A percentile compares a stretch with the other conserved stretches of the same genome.
These are phyloP conservation scores for Mortierella claussenii DNA, from an alignment of 192 early-diverging fungal genomes.

Conservation along the genomic window DNA sequence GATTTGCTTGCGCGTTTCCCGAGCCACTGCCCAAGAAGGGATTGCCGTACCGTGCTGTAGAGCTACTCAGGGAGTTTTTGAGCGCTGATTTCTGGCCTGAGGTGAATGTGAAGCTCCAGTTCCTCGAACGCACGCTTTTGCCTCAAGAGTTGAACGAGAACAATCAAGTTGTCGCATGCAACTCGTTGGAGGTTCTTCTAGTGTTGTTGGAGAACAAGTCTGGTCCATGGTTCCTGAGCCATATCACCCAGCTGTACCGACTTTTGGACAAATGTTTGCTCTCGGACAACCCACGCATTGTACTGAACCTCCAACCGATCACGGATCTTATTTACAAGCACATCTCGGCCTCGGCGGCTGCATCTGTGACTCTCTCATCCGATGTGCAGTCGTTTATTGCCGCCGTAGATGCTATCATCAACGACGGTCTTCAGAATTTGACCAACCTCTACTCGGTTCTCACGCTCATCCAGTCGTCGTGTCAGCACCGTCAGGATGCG, in stretches of 20 bases:
- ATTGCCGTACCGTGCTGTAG: conserved; percentile 69
- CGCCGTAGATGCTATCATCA: conserved; percentile 71
- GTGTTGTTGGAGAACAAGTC: conserved; percentile 71
- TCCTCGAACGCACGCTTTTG: conserved; percentile 74
- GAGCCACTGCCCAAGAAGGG: conserved; percentile 62
- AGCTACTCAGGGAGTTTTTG: conserved; percentile 72
- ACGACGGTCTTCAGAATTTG: conserved; percentile 72
- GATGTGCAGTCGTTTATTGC: conserved; percentile 59
- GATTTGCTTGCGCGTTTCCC: conserved; percentile 71
- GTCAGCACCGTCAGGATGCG: conserved; percentile 70
- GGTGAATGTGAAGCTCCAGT: conserved; percentile 68
- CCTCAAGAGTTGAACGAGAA: conserved; percentile 67
- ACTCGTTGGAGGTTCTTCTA: conserved; percentile 75
- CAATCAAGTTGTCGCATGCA: conserved; percentile 65
- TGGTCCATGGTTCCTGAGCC: conserved; percentile 70
- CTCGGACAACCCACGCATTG: conserved; percentile 79
- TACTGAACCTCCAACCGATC: conserved; percentile 76
- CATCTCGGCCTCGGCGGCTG: conserved; percentile 52
- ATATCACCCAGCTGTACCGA: conserved; percentile 70
- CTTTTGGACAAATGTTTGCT: conserved; percentile 76
- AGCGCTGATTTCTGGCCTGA: conserved; percentile 77
- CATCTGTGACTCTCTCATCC: conserved; percentile 56
- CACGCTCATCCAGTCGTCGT: conserved; percentile 72
- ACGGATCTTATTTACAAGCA: conserved; percentile 77
- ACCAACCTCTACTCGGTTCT: conserved; percentile 75